Evolutionary conservation across 1,284 basidiomycete species (phyloP).

Genomic region (Rhodotorula sp.): DNA sequence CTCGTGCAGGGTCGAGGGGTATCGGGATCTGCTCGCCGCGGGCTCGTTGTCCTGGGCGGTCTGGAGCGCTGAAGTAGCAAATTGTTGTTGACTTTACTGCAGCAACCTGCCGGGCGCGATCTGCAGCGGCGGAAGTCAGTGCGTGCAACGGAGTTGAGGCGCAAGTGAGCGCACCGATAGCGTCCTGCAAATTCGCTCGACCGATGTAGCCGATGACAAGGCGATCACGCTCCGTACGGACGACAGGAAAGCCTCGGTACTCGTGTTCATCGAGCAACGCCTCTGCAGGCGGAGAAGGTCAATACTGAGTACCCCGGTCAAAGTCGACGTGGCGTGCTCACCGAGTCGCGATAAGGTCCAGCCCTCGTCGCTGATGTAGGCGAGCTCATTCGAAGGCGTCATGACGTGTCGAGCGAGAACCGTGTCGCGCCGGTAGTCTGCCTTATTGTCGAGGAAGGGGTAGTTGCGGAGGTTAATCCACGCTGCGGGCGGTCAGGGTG

Average conservation of each 20-base stretch:
- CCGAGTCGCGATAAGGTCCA: constrained; percentile 27
- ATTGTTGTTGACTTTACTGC: constrained; percentile 20
- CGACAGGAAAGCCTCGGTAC: constrained; percentile 85
- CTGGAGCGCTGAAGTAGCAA: constrained; percentile 21
- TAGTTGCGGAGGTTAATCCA: constrained; percentile 55
- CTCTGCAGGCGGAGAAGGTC: constrained; percentile 10
- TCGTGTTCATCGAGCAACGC: constrained; percentile 44
- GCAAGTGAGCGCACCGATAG: constrained; percentile 61
- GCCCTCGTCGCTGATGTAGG: constrained; percentile 31
- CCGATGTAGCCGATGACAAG: constrained; percentile 87
- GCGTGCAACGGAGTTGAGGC: too few relatives aligned
- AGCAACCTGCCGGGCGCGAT: constrained; percentile 1
- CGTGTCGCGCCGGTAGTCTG: constrained; percentile 64
- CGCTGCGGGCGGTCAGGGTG: constrained; percentile 7
- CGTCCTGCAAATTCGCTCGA: constrained; percentile 84
- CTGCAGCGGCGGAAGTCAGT: constrained; percentile 7
- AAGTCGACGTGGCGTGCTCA: constrained; percentile 40
- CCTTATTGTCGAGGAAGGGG: constrained; percentile 66
- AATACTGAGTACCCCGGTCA: constrained; percentile 24
- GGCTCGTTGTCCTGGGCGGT: neutral
- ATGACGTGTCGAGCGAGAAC: constrained; percentile 64
- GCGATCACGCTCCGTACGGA: constrained; percentile 54
- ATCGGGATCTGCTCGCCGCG: constrained; percentile 9
- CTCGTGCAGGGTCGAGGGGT: neutral
- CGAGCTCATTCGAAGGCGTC: constrained; percentile 52